Evolutionary conservation across 2,329 filamentous ascomycete genomes (phyloP).

Genomic region (Atkinsonella hypoxylon): DNA sequence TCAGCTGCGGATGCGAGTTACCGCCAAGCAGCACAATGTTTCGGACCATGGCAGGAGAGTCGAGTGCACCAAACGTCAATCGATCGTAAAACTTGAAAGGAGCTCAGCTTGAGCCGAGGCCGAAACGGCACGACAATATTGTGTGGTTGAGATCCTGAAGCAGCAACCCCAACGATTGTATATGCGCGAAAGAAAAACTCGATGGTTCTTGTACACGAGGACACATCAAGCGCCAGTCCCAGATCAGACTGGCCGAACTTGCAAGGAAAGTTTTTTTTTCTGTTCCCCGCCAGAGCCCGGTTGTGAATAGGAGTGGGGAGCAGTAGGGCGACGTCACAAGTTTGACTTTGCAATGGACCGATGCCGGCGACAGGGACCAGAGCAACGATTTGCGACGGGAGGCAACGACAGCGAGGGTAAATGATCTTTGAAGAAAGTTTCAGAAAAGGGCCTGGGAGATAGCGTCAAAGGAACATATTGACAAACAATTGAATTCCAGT

Average conservation of each 20-base stretch:
- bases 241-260: not conserved
- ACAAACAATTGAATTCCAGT: not conserved
- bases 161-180: not conserved
- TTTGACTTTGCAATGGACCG: conserved; percentile 4
- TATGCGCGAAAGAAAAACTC: not conserved
- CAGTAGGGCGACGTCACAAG: conserved; percentile 8
- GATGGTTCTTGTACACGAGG: conserved; percentile 3
- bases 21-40: conserved; percentile 92
- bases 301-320: conserved; percentile 5
- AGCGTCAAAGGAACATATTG: conserved; percentile 2
- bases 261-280: conserved; percentile 7
- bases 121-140: not conserved
- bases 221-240: conserved; percentile 1
- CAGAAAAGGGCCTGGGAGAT: not conserved
- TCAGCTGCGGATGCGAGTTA: conserved; percentile 81
- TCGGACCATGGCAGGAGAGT: conserved; percentile 59
- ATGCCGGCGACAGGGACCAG: conserved; percentile 5
- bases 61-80: conserved; percentile 1
- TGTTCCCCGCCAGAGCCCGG: conserved; percentile 5
- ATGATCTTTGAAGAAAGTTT: not conserved
- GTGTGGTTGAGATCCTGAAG: not conserved
- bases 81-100: not conserved
- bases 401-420: not conserved
- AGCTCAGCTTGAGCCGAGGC: not conserved
- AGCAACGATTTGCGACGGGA: not conserved